Evolutionary conservation across 2,329 filamentous ascomycete species (phyloP), one percentile per base, ranked within the genome.

Genomic region (Blumeria graminis): DNA sequence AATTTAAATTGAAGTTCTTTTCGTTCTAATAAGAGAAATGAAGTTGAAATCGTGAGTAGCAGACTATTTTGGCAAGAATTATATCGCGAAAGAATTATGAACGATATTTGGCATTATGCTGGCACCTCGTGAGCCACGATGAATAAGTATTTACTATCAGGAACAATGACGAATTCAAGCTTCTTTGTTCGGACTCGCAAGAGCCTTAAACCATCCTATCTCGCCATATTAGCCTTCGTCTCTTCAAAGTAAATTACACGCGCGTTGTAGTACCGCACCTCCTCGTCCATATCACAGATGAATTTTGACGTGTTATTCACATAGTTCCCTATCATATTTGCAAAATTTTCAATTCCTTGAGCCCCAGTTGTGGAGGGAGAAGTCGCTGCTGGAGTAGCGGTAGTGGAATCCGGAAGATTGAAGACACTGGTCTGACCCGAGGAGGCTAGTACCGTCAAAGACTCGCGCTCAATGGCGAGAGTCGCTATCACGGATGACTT

Each of bases 141-240:
- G 39, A 90, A 74, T 51, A 92, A 72, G 68, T 85, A 93, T 65
- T 86, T 88, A 43, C 76, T 65, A 67, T 90, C 86, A 67, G 84
- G 85, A 18, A 90, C 82, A 64, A 92, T 86, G 58, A 92, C 82
- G 60, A 92, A 71, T 68, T 93, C 86, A 63, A 88, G 84, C 68
- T 85, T 88, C 71, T 81, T 87, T n/a, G 85, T 90, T 61, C 86
- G 76, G 61, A 93, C 66, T 60, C 85, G 75, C 55, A 92, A 69
- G 52, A 92, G 71, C 69, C 82, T 87, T 60, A 89, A 69, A 65
- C 89, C 85, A 63, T 92, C 86, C 75, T 83, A 60, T 13, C 28
- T 18, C 16, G 35, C 14, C 11, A 3, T 32, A 53, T 63, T 53
- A 63, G 60, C 28, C 48, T 41, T 41, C 22, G 33, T 7, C 41